These are phyloP conservation scores for Ceratopteris richardii DNA, from an alignment of 75 land plant genomes.

Conservation along the genomic window DNA sequence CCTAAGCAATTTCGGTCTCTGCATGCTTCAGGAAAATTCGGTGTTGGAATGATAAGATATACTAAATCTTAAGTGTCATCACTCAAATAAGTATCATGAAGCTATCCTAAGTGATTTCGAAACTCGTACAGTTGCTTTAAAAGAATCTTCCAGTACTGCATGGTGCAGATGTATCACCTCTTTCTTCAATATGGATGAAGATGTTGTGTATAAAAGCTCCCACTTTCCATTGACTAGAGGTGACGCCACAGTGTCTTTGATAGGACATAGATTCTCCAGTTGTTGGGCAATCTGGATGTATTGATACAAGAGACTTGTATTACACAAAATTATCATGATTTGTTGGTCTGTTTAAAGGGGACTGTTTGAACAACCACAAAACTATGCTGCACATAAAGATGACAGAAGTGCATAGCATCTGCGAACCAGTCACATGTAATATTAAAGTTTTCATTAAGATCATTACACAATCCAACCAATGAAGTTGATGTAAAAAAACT, in stretches of 20 bases:
- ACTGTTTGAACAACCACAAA: no score
- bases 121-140: no score
- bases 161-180: conserved; percentile 32
- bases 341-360: no score
- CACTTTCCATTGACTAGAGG: conserved; percentile 86
- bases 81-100: no score
- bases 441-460: no score
- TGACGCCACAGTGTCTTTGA: conserved; percentile 76
- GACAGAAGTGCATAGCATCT: no score
- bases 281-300: conserved; percentile 56
- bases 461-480: no score
- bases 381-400: no score
- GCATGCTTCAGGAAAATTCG: conserved; percentile 6
- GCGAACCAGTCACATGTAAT: no score
- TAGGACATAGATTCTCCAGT: conserved; percentile 61
- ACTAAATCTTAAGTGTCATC: neutral
- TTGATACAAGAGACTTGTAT: neutral
- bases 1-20: conserved; percentile 85
- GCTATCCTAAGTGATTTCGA: no score
- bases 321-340: no score
- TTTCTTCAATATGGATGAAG: conserved; percentile 53
- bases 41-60: neutral
- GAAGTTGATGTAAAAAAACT: no score
- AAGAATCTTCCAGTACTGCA: neutral
- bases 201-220: conserved; percentile 96